Evolutionary conservation across 2,329 filamentous ascomycete genomes (phyloP).

Genomic region (Fusarium metavorans): DNA sequence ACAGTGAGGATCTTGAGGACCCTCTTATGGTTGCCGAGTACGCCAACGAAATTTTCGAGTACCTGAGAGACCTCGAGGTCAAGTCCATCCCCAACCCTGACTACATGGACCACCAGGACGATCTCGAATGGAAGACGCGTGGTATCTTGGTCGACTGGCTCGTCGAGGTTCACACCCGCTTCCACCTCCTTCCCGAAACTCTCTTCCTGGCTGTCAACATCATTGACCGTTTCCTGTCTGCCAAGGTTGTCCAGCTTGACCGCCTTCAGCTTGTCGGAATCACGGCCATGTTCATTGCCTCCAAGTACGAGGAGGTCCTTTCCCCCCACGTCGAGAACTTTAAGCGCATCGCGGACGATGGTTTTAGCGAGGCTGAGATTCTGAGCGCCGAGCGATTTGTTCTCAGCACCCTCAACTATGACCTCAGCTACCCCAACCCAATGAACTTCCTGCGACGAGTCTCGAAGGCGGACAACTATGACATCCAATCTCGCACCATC

Average conservation of each 20-base stretch:
- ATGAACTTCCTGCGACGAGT: slow-evolving; percentile 99
- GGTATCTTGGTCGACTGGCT: slow-evolving; percentile 98
- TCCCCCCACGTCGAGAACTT: slow-evolving; percentile 98
- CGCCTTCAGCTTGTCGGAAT: slow-evolving; percentile 96
- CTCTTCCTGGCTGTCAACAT: slow-evolving; percentile 98
- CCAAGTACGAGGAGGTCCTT: slow-evolving; percentile 98
- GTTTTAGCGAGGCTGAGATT: slow-evolving; percentile 95
- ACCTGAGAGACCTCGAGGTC: slow-evolving; percentile 87
- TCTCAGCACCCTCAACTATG: slow-evolving; percentile 90
- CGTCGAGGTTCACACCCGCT: slow-evolving; percentile 97
- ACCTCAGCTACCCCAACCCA: slow-evolving; percentile 97
- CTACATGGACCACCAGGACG: slow-evolving; percentile 95
- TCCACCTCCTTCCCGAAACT: slow-evolving; percentile 94
- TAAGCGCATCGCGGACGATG: slow-evolving; percentile 95
- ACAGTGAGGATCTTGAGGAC: slow-evolving; percentile 89
- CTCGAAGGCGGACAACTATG: slow-evolving; percentile 99
- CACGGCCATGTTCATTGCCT: slow-evolving; percentile 99
- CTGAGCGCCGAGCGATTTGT: slow-evolving; percentile 97
- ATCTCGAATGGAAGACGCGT: slow-evolving; percentile 98
- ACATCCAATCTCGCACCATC: slow-evolving; percentile 96
- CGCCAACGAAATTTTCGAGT: slow-evolving; percentile 96
- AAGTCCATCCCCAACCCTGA: slow-evolving; percentile 85
- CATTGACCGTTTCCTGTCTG: slow-evolving; percentile 96
- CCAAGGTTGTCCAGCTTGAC: slow-evolving; percentile 95
- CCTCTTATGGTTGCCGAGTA: slow-evolving; percentile 99